Evolutionary conservation across 306 rosid genomes (phyloP), one percentile per base, ranked within the genome.

Genomic region (Medicago arabica): DNA sequence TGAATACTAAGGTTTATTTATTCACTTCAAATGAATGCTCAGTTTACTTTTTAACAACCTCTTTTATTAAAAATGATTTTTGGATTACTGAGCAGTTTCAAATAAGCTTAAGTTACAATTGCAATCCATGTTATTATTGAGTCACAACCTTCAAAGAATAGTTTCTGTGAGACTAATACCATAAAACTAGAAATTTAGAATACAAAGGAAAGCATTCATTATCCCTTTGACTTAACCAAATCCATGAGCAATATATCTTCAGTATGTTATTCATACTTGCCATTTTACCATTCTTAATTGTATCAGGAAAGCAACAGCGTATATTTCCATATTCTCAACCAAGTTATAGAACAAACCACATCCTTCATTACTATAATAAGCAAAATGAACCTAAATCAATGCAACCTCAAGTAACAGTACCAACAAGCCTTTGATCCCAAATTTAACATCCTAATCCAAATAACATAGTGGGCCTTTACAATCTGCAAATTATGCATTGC

Each of bases 61-160:
- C 38, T 17, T 5, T 31, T 25, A 34, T 13, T 38, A n/a, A 62
- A 75, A 75, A 75, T 64, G 66, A 43, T 69, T 47, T 6, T 58
- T 18, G 16, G 50, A 79, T 76, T 18, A 50, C 63, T 41, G 23
- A 40, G 25, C 50, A 60, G 49, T 53, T 62, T 49, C 67, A 79
- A 67, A 64, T 53, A 3, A 41, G 12, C 47, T 41, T 41, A 41
- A 41, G 47, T 41, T 25, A 25, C 1, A 25, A 25, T 25, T 25
- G 2, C 28, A 25, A 25, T 25, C 28, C 28, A 41, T 9, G 12
- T 9, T 41, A 41, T 9, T 8, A 9, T 1, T 8, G 47, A 9
- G 47, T 41, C 9, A 9, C 3, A 2, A 41, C 51, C 51, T 46
- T 23, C 31, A 41, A 7, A 16, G 16, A 43, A 28, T 57, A 21